Evolutionary conservation across 2,329 filamentous ascomycete species (phyloP).

Genomic region (Paecilomyces dactylethromorphus): DNA sequence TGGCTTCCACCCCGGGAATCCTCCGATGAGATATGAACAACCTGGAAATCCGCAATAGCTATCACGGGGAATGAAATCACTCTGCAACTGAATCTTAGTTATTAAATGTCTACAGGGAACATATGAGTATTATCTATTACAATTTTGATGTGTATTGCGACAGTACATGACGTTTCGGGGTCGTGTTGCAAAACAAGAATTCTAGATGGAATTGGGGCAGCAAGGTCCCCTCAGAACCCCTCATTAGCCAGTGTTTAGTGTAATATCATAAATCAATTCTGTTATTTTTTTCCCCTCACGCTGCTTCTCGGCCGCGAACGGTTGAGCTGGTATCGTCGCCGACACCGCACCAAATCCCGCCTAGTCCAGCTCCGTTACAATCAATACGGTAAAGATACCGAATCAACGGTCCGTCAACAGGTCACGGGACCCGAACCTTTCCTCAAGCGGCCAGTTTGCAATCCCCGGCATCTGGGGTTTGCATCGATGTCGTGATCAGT

Average conservation of each 20-base stretch:
- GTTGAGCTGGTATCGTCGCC: not conserved
- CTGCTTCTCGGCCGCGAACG: not conserved
- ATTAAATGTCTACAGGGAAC: not conserved
- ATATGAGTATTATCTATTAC: not conserved
- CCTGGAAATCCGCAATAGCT: not conserved
- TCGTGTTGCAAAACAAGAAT: no score
- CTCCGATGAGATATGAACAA: not conserved
- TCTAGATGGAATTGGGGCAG: no score
- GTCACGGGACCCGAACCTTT: not conserved
- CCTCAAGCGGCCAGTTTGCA: constrained; percentile 24
- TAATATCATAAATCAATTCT: not conserved
- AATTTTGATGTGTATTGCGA: no score
- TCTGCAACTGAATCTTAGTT: not conserved
- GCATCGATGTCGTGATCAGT: constrained; percentile 41
- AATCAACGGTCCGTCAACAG: not conserved
- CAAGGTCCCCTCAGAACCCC: not conserved
- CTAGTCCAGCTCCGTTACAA: not conserved
- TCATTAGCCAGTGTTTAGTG: not conserved
- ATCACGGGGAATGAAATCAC: not conserved
- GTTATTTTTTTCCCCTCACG: not conserved
- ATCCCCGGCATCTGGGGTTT: constrained; percentile 15
- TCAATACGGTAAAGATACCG: not conserved
- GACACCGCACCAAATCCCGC: not conserved
- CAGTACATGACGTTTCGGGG: not conserved
- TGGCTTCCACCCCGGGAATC: not conserved